A percentile compares a stretch with the other conserved stretches of the same genome.
These are phyloP conservation scores for Tetrapisispora namnaoensis DNA, from an alignment of 805 yeast genomes.

Conservation along the genomic window DNA sequence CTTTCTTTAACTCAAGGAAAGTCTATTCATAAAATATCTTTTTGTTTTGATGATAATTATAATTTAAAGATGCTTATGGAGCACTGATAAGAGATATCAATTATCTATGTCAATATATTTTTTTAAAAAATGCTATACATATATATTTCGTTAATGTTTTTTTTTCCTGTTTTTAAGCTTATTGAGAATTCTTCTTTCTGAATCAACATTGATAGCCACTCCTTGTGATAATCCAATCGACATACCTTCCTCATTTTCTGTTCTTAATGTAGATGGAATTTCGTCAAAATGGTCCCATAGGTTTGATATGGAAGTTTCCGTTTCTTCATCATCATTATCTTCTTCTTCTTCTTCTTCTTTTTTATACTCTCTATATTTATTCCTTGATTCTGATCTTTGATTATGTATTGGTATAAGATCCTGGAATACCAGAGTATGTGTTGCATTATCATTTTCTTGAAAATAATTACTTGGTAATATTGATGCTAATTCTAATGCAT, in stretches of 20 bases:
- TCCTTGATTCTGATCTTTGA: too few species aligned
- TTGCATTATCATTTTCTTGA: slow-evolving; percentile 7
- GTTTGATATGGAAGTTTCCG: not conserved
- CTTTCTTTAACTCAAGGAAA: not conserved
- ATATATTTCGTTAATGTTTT: too few species aligned
- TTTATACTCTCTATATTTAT: not conserved
- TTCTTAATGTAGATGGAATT: slow-evolving; percentile 2
- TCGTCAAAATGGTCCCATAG: slow-evolving; percentile 2
- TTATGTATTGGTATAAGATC: not conserved
- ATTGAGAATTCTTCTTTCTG: not conserved
- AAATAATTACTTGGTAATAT: slow-evolving; percentile 22
- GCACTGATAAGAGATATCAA: too few species aligned
- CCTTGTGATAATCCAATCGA: not conserved
- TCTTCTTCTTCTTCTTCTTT: not conserved
- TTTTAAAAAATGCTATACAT: too few species aligned
- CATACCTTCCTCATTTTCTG: not conserved
- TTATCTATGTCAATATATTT: not conserved
- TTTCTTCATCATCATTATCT: not conserved
- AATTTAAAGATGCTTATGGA: too few species aligned
- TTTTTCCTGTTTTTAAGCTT: not conserved
- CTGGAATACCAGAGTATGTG: not conserved
- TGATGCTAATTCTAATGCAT: slow-evolving; percentile 15
- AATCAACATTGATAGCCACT: not conserved
- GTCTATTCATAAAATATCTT: not conserved
- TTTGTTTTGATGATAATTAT: not conserved